These are phyloP conservation scores for Avena insularis DNA, from an alignment of 176 grass and related monocot species.

Conservation along the genomic window DNA sequence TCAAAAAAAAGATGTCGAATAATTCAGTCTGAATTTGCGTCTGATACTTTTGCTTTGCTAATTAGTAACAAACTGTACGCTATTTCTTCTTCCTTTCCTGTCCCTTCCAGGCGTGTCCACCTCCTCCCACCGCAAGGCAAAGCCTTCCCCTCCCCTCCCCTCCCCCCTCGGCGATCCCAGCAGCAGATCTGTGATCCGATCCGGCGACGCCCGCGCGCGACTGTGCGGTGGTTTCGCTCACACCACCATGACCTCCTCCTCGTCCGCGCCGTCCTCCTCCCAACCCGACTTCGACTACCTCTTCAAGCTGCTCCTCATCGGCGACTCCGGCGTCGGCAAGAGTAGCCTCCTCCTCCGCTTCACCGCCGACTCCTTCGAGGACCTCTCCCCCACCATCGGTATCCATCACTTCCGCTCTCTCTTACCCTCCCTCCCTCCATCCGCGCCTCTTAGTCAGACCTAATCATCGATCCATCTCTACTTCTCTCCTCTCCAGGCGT, in stretches of 20 bases:
- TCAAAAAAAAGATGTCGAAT: no score
- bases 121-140: background rate
- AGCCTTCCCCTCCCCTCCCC: background rate
- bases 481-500: slow-evolving; percentile 56
- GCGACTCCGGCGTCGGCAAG: slow-evolving; percentile 96
- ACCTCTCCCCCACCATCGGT: slow-evolving; percentile 95
- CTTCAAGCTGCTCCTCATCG: slow-evolving; percentile 95
- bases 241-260: slow-evolving; percentile 54
- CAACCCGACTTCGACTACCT: slow-evolving; percentile 93
- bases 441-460: background rate
- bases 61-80: no score
- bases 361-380: slow-evolving; percentile 92
- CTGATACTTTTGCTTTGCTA: no score
- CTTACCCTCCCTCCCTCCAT: background rate
- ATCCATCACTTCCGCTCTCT: background rate
- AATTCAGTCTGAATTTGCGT: no score
- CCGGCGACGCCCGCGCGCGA: background rate
- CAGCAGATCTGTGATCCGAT: background rate
- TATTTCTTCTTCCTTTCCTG: background rate
- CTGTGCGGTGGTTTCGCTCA: background rate
- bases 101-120: background rate
- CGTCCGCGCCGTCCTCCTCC: slow-evolving; percentile 50
- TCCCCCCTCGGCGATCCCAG: background rate
- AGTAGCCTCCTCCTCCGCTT: slow-evolving; percentile 96
- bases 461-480: background rate